Conservation (phyloP, 1,139 yeast genomes). For the Yamadazyma epiphylla region DNA sequence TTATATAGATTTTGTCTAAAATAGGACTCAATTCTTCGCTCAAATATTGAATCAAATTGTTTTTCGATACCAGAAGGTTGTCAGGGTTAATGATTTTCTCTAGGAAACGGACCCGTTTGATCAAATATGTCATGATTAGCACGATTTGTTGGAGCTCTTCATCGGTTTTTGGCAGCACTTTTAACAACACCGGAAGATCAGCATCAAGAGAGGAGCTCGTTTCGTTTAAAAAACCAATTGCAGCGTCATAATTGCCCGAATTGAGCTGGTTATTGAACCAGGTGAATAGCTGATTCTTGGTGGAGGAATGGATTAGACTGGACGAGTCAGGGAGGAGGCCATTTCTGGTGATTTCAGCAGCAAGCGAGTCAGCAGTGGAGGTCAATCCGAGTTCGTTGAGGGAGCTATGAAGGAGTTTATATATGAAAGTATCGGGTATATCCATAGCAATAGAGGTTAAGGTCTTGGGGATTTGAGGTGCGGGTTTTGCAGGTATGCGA, state of each 20-base stretch:
- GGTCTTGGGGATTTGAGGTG: too few relatives aligned
- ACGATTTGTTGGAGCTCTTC: too few relatives aligned
- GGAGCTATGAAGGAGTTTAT: conserved; percentile 29
- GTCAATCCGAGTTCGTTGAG: conserved; percentile 17
- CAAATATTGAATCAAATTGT: conserved; percentile 17
- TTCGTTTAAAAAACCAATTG: conserved; percentile 17
- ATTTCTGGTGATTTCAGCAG: conserved; percentile 11
- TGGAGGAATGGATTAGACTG: conserved; percentile 6
- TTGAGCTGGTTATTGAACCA: conserved; percentile 22
- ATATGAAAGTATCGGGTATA: conserved; percentile 20
- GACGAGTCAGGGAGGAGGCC: conserved; percentile 6
- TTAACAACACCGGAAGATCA: conserved; percentile 6
- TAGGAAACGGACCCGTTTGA: conserved; percentile 22
- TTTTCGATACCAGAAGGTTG: conserved; percentile 4
- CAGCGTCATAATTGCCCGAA: conserved; percentile 20
- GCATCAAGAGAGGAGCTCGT: too few relatives aligned
- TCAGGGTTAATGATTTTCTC: conserved; percentile 14
- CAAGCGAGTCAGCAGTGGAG: conserved; percentile 10
- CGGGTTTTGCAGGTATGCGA: too few relatives aligned
- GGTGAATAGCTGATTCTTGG: conserved; percentile 14
- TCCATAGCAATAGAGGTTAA: conserved; percentile 6
- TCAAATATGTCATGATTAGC: conserved; percentile 23
- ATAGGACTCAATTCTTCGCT: conserved; percentile 27
- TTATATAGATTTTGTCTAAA: conserved; percentile 19
- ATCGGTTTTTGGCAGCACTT: conserved; percentile 1